These are phyloP conservation scores for Suhomyces yuchorum DNA, from an alignment of 1,139 yeast species.

Conservation along the genomic window DNA sequence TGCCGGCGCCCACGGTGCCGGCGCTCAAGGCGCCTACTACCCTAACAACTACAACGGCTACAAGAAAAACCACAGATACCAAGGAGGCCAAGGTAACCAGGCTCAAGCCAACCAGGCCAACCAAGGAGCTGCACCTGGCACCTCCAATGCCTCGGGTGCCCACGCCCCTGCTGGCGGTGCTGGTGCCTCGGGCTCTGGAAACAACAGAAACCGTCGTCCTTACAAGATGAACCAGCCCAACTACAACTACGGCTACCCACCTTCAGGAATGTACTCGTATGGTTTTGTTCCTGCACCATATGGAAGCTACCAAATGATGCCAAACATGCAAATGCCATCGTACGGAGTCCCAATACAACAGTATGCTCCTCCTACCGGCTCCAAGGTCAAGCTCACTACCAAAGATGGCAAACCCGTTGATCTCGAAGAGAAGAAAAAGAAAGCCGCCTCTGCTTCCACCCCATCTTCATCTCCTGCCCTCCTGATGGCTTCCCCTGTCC, in stretches of 20 bases:
- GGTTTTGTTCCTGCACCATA: constrained; percentile 20
- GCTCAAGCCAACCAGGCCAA: constrained; percentile 3
- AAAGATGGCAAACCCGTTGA: constrained; percentile 51
- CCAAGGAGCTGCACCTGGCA: neutral
- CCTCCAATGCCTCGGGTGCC: neutral
- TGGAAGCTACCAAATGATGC: constrained; percentile 20
- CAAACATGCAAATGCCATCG: constrained; percentile 22
- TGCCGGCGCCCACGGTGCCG: constrained; percentile 12
- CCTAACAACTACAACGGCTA: constrained; percentile 12
- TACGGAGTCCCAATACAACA: constrained; percentile 18
- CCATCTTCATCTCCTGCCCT: constrained; percentile 19
- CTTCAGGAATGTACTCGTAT: constrained; percentile 18
- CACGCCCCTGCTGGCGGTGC: constrained; percentile 5
- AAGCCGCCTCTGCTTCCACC: constrained; percentile 19
- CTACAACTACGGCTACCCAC: constrained; percentile 20
- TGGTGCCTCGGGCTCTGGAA: constrained; percentile 15
- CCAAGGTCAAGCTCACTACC: constrained; percentile 43
- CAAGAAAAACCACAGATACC: constrained; percentile 11
- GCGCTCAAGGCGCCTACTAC: constrained; percentile 10
- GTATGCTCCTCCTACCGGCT: constrained; percentile 19
- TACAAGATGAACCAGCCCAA: constrained; percentile 17
- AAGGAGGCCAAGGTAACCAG: constrained; percentile 6
- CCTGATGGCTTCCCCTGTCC: constrained; percentile 18
- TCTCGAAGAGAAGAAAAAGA: constrained; percentile 46
- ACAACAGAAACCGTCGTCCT: constrained; percentile 14